Evolutionary conservation across 1,284 basidiomycete genomes (phyloP), one percentile per base, ranked within the genome.

Genomic region (Inonotus obliquus): DNA sequence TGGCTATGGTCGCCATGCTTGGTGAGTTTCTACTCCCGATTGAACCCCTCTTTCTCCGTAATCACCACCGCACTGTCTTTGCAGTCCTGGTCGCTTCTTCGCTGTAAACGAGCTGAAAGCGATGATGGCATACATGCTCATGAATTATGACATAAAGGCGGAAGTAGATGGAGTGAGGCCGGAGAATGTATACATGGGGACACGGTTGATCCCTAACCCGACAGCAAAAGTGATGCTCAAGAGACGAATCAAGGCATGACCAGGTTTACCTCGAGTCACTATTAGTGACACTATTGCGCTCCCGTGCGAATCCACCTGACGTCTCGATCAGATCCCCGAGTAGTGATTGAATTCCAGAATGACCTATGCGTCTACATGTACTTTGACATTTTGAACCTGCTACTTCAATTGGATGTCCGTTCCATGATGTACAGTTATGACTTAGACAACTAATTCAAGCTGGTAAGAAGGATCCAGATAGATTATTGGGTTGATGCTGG

Each of bases 131-230:
- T 60, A 65, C 35, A 9, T 65, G 25, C 17, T 65, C 27, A 25
- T 60, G 37, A 62, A 54, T n/a, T 65, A 63, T 35, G 63, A 65
- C 39, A 38, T 65, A 14, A 65, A 64, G 67, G 63, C 79, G 29
- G 71, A 70, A 54, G 69, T 70, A 1, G 72, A 72, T 23, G 70
- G 69, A 2, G 61, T 68, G 17, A 67, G 71, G n/a, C 74, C 73
- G 10, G 19, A 39, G 23, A 63, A 66, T 48, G 21, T 57, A 7
- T 57, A 54, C 49, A 19, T 62, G 9, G 65, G 59, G 3, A 38
- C 29, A 4, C 41, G 35, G 19, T 25, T 62, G 32, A 51, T 60
- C 6, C 68, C 68, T 3, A 60, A 69, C 57, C 60, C 52, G 14
- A 63, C 52, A 9, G 68, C 65, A 9, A 60, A 57, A 19, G 55